These are phyloP conservation scores for Solanum gracilifrons DNA, from an alignment of 257 asterid genomes.

Conservation along the genomic window DNA sequence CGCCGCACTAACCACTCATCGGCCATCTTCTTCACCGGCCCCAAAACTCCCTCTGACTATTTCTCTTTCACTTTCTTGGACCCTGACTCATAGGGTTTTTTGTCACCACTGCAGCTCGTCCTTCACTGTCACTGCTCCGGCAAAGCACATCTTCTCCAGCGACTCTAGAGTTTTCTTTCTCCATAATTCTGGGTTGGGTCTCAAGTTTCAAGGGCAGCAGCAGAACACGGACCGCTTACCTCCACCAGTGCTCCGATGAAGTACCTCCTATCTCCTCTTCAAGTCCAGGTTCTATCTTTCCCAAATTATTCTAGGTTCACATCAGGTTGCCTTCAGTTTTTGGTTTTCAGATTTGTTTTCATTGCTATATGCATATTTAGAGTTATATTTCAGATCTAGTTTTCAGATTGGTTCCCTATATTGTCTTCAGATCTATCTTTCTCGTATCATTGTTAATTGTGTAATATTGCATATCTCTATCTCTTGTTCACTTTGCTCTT, in stretches of 20 bases:
- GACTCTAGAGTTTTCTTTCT: neutral
- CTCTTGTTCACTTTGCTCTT: neutral
- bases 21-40: neutral
- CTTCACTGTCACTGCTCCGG: neutral
- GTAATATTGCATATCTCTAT: neutral
- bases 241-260: too few species aligned
- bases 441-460: neutral
- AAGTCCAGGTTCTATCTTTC: neutral
- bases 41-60: neutral
- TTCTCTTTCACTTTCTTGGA: neutral
- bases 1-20: neutral
- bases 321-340: neutral
- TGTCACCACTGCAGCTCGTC: neutral
- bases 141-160: neutral
- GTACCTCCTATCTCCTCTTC: neutral
- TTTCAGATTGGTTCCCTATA: neutral
- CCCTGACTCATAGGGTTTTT: neutral
- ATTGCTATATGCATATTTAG: neutral
- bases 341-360: neutral
- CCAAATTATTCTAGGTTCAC: neutral
- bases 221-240: too few species aligned
- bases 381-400: neutral
- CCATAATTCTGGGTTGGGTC: neutral
- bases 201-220: too few species aligned
- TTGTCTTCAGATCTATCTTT: neutral